These are phyloP conservation scores for Zoysia pacifica DNA, from an alignment of 176 grass and related monocot genomes.

Conservation along the genomic window DNA sequence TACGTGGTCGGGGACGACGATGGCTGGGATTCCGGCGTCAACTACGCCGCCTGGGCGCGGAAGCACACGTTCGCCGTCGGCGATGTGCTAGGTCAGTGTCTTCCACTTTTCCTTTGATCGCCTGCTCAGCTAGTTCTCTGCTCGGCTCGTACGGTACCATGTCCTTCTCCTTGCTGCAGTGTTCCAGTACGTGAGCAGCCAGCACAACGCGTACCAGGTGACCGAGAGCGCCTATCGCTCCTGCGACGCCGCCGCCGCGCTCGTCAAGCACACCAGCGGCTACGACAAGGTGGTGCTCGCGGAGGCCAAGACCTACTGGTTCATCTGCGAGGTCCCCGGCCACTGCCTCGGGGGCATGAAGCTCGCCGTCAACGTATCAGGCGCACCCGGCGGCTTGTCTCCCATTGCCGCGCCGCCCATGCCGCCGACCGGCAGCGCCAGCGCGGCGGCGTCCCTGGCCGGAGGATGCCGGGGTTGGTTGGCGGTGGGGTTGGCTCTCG, in stretches of 20 bases:
- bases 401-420: background rate
- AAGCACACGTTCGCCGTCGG: constrained; percentile 32
- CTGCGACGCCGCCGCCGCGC: constrained; percentile 34
- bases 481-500: background rate
- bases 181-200: constrained; percentile 49
- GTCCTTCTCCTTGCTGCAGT: constrained; percentile 22
- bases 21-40: constrained; percentile 50
- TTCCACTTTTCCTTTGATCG: background rate
- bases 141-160: background rate
- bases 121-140: background rate
- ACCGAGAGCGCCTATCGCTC: constrained; percentile 43
- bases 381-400: background rate
- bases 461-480: background rate
- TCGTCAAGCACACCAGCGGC: constrained; percentile 39
- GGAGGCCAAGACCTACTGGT: constrained; percentile 46
- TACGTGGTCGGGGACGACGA: constrained; percentile 25
- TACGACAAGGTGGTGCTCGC: constrained; percentile 43
- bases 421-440: background rate
- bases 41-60: constrained; percentile 45
- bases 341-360: constrained; percentile 58
- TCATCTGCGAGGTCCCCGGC: constrained; percentile 49
- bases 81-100: constrained; percentile 39
- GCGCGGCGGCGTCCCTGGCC: background rate
- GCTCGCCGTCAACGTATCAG: constrained; percentile 38
- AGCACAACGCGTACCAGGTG: constrained; percentile 58